Evolutionary conservation across 176 grass and related monocot genomes (phyloP).

Genomic region (Oryza glaberrima): DNA sequence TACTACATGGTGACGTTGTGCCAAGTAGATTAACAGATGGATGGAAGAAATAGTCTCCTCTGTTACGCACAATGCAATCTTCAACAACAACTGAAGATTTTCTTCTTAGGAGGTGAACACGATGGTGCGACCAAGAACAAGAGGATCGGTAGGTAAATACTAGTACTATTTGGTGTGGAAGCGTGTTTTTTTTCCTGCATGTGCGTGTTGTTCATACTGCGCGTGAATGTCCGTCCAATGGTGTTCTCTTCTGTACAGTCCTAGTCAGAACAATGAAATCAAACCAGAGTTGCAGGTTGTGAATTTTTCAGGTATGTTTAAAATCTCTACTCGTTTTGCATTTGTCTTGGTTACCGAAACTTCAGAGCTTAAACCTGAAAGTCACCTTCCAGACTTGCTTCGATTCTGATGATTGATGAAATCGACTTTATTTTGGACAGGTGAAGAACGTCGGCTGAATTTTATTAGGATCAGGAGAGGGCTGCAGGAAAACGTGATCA

Average conservation of each 20-base stretch:
- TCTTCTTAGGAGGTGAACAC: not conserved
- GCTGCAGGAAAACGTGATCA: not conserved
- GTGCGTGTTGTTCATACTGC: not conserved
- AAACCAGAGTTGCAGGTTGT: too few relatives aligned
- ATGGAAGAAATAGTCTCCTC: not conserved
- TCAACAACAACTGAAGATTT: conserved; percentile 22
- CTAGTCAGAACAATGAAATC: not conserved
- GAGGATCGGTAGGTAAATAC: not conserved
- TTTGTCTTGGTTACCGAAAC: not conserved
- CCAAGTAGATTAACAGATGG: not conserved
- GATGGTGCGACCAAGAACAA: too few relatives aligned
- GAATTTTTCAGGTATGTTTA: too few relatives aligned
- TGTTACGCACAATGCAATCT: not conserved
- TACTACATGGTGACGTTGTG: not conserved
- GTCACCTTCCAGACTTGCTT: not conserved
- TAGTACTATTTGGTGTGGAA: not conserved
- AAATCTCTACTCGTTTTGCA: too few relatives aligned
- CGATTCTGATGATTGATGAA: not conserved
- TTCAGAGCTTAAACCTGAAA: not conserved
- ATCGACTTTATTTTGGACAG: not conserved
- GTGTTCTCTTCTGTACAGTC: not conserved
- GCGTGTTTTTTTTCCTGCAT: not conserved
- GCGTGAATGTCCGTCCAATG: too few relatives aligned
- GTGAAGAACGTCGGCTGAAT: not conserved
- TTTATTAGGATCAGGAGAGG: too few relatives aligned